These are phyloP conservation scores for Zygotorulaspora mrakii DNA, from an alignment of 1,139 yeast species.

Conservation along the genomic window DNA sequence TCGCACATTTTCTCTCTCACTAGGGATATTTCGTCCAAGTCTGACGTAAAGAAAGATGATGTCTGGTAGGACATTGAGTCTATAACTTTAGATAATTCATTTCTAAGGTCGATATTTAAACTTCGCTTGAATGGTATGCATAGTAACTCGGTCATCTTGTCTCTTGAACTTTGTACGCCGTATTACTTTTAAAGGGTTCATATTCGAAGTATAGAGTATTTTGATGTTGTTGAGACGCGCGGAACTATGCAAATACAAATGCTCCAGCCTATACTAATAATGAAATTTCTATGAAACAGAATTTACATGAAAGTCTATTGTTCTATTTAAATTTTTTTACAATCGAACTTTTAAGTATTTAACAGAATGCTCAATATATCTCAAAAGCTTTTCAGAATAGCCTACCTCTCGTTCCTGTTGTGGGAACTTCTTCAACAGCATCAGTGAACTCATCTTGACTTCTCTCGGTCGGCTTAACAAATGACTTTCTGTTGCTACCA, in stretches of 20 bases:
- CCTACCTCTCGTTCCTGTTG: constrained; percentile 28
- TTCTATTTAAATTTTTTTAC: not conserved
- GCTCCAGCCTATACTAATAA: no score
- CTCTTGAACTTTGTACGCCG: no score
- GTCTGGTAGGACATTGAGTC: constrained; percentile 63
- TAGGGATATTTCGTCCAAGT: constrained; percentile 44
- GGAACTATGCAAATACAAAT: no score
- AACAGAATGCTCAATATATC: not conserved
- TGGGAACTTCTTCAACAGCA: constrained; percentile 29
- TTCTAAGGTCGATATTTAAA: constrained; percentile 44
- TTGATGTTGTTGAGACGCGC: no score
- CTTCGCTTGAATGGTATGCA: constrained; percentile 38
- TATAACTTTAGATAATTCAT: constrained; percentile 49
- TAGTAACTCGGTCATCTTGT: constrained; percentile 19
- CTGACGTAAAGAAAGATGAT: constrained; percentile 52
- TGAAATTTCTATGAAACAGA: no score
- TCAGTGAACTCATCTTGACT: constrained; percentile 31
- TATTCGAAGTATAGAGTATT: no score
- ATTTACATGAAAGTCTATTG: no score
- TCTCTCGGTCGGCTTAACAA: constrained; percentile 9
- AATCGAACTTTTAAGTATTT: not conserved
- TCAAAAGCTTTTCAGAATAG: constrained; percentile 10
- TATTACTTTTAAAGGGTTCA: no score
- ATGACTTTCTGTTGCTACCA: constrained; percentile 16
- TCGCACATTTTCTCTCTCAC: constrained; percentile 40